Evolutionary conservation across 805 yeast genomes (phyloP), one percentile per base, ranked within the genome.

Genomic region (Yarrowia divulgata): DNA sequence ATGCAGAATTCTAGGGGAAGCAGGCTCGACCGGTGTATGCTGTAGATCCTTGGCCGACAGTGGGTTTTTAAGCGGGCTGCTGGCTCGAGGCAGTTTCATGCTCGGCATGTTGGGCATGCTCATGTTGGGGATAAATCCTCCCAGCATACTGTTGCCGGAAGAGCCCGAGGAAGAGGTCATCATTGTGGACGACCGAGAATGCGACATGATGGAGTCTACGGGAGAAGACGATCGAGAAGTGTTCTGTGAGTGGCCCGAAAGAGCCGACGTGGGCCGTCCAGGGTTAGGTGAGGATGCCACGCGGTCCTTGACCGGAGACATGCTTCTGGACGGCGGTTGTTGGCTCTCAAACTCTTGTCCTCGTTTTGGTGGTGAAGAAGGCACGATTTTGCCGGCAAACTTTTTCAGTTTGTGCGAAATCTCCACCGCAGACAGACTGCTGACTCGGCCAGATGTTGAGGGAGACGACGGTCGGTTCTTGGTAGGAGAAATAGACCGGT

Each of bases 51-150:
- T 45, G 2, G 66, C 66, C 8, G 66, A 60, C 29, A 60, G 52
- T n/a, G 66, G 66, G 66, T 60, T 43, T 34, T 60, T 60, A 14
- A 60, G 52, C 18, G 66, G 66, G 13, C 52, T 43, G 32, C 66
- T 45, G 34, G 52, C 66, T 18, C 66, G 18, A 1, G 66, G 66
- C 32, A 60, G 48, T 8, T 43, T 60, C 39, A 60, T 37, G 13
- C 14, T 58, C 16, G 66, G 42, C 66, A 57, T 37, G 14, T 19
- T 19, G 35, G 60, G 60, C 58, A 54, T 54, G 43, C 43, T 54
- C 60, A 54, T 40, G 39, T 57, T 57, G 19, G 63, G 63, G 23
- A 57, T 57, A 18, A 57, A 57, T n/a, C 48, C 48, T 2, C 48
- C 37, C 2, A 57, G 48, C 63, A 57, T 42, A 12, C 63, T 57